Percentiles rank a stretch among this genome's conserved stretches.
Conservation (phyloP, 2,329 filamentous ascomycete species). For the Aspergillus floridensis region DNA sequence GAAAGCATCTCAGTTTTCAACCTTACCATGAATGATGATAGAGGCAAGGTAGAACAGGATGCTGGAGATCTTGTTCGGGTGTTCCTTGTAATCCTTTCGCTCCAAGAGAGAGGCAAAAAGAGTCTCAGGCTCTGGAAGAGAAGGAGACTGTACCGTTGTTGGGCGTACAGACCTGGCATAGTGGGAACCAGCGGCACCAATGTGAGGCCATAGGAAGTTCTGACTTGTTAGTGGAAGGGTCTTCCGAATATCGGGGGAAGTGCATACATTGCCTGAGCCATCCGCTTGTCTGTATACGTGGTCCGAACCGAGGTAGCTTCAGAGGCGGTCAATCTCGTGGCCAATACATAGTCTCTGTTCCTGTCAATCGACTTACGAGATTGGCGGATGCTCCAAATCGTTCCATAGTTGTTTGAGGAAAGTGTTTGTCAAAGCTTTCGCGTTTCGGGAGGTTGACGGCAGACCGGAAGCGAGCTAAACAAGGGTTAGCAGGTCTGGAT, state of each 20-base stretch:
- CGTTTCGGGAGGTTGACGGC: constrained; percentile 35
- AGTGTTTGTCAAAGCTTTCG: constrained; percentile 46
- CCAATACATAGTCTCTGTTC: not conserved
- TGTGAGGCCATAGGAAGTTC: constrained; percentile 61
- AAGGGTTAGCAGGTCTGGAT: not conserved
- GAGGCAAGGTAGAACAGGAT: constrained; percentile 73
- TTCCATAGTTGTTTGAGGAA: constrained; percentile 56
- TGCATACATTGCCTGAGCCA: constrained; percentile 42
- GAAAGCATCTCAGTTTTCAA: not conserved
- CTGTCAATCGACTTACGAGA: constrained; percentile 40
- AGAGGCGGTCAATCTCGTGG: not conserved
- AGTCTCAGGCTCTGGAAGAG: constrained; percentile 62
- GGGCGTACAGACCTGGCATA: constrained; percentile 68
- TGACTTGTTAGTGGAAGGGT: constrained; percentile 29
- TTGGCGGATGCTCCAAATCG: constrained; percentile 55
- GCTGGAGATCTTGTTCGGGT: constrained; percentile 70
- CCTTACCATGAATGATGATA: constrained; percentile 59
- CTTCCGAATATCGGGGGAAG: constrained; percentile 16
- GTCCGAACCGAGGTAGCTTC: constrained; percentile 39
- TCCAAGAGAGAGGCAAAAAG: constrained; percentile 68
- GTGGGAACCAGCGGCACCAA: constrained; percentile 64
- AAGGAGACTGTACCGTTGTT: constrained; percentile 55
- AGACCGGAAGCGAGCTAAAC: constrained; percentile 38
- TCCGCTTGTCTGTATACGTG: constrained; percentile 35
- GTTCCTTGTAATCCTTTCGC: constrained; percentile 60